These are phyloP conservation scores for Byssochlamys sp. DNA, from an alignment of 2,329 filamentous ascomycete species.

Conservation along the genomic window DNA sequence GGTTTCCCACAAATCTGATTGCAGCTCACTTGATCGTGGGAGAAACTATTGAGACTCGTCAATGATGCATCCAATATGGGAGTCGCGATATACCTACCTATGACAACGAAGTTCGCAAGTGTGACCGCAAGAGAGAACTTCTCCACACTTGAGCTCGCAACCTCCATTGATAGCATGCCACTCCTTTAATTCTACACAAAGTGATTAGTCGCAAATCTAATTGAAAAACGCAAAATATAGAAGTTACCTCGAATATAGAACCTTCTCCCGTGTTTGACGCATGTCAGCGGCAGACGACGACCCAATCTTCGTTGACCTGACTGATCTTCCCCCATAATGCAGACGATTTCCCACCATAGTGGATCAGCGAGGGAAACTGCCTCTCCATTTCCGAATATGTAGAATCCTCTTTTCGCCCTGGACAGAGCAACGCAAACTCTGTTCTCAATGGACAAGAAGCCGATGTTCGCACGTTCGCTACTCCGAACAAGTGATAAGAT, in stretches of 20 bases:
- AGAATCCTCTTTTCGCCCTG: constrained; percentile 68
- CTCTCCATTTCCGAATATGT: constrained; percentile 68
- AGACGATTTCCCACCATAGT: constrained; percentile 45
- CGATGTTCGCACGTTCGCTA: constrained; percentile 49
- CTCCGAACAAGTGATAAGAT: constrained; percentile 72
- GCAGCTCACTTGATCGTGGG: constrained; percentile 30
- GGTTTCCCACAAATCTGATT: constrained; percentile 20
- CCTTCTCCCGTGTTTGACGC: constrained; percentile 48
- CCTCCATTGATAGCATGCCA: constrained; percentile 48
- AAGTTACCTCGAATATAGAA: constrained; percentile 41
- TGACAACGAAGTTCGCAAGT: constrained; percentile 45
- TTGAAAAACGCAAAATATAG: constrained; percentile 6
- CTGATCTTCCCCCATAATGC: constrained; percentile 28
- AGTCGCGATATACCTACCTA: constrained; percentile 27
- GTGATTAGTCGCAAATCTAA: constrained; percentile 1
- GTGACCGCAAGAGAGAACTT: constrained; percentile 43
- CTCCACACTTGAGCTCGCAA: constrained; percentile 41
- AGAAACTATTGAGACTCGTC: constrained; percentile 18
- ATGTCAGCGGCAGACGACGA: constrained; percentile 53
- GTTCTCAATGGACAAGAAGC: constrained; percentile 62
- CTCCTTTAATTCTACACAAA: constrained; percentile 35
- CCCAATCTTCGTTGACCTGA: constrained; percentile 31
- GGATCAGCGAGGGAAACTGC: constrained; percentile 39
- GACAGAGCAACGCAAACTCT: constrained; percentile 55
- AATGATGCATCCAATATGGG: not conserved